Evolutionary conservation across 495 filamentous ascomycete species (phyloP).

Genomic region (Penicillium longicatenatum): DNA sequence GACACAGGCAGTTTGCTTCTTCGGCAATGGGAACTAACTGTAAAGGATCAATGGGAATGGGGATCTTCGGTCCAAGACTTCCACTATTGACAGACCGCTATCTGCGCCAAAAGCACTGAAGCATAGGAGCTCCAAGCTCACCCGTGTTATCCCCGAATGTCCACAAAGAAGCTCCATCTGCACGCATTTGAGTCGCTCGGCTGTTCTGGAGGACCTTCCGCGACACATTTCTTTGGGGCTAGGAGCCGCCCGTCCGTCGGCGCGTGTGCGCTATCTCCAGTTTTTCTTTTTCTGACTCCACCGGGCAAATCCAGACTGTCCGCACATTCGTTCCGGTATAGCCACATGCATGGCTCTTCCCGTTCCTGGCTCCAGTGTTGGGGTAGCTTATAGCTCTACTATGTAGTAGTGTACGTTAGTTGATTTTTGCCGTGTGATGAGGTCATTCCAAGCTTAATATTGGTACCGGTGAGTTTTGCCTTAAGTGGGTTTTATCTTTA

Average conservation of each 20-base stretch:
- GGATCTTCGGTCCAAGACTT: neutral
- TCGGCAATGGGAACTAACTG: neutral
- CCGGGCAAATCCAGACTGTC: constrained; percentile 3
- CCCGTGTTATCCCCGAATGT: neutral
- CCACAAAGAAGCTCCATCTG: neutral
- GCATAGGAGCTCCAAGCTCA: neutral
- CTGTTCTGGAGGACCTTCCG: constrained; percentile 24
- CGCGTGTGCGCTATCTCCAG: constrained; percentile 27
- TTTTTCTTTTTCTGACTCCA: constrained; percentile 9
- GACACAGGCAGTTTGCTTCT: neutral
- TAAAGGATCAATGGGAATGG: neutral
- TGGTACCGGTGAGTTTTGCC: neutral
- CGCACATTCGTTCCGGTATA: neutral
- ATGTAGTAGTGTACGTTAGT: neutral
- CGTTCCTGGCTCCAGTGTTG: neutral
- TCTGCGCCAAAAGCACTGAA: neutral
- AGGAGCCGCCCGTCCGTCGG: constrained; percentile 28
- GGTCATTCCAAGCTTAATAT: neutral
- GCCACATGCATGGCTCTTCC: neutral
- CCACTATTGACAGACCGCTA: neutral
- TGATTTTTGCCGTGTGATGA: neutral
- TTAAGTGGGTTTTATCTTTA: neutral
- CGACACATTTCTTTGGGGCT: constrained; percentile 18
- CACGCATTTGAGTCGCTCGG: constrained; percentile 7
- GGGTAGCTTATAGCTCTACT: neutral